Conservation (phyloP, 495 filamentous ascomycete genomes). For the Neurospora intermedia region DNA sequence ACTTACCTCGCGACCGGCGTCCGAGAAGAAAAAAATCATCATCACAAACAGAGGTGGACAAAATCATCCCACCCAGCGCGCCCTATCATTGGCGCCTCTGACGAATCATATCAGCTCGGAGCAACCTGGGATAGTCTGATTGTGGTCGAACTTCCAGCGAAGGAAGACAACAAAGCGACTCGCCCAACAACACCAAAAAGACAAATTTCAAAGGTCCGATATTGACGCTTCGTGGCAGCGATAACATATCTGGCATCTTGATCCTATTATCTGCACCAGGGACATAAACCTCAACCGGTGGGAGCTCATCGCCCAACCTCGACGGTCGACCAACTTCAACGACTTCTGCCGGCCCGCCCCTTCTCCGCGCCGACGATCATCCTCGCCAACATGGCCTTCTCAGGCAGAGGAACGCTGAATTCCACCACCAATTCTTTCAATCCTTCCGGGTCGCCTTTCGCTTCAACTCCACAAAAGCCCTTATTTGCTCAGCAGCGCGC, state of each 20-base stretch:
- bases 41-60: neutral
- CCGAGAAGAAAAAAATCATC: neutral
- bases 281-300: neutral
- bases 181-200: neutral
- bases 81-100: neutral
- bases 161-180: neutral
- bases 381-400: constrained; percentile 48
- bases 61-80: neutral
- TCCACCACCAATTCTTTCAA: constrained; percentile 34
- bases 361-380: constrained; percentile 58
- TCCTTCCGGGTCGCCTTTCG: constrained; percentile 31
- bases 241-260: neutral
- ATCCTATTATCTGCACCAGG: neutral
- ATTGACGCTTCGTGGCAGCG: neutral
- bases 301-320: neutral
- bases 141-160: neutral
- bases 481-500: constrained; percentile 21
- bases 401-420: constrained; percentile 38
- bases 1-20: neutral
- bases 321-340: neutral
- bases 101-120: neutral
- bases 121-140: neutral
- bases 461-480: constrained; percentile 25
- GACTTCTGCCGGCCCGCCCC: constrained; percentile 31
- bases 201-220: neutral